Conservation (phyloP, 179 eudicot species). For the Silene vulgaris region DNA sequence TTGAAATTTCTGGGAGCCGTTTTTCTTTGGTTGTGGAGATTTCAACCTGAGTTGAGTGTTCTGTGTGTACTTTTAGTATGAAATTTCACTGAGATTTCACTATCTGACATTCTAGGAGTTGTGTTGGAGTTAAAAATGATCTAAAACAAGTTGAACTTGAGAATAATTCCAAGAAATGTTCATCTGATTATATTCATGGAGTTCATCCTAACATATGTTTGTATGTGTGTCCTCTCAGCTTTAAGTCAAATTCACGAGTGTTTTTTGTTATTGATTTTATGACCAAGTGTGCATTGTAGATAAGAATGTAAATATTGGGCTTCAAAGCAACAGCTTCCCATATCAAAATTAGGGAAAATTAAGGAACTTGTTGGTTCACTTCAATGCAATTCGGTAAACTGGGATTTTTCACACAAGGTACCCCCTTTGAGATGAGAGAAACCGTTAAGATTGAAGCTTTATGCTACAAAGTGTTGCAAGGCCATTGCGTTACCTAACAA, state of each 20-base stretch:
- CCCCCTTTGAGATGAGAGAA: not conserved
- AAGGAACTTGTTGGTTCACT: not conserved
- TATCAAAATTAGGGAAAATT: not conserved
- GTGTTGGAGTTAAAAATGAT: no score
- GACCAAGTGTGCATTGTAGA: not conserved
- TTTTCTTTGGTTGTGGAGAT: not conserved
- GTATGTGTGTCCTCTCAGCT: no score
- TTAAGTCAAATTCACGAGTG: not conserved
- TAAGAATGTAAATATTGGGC: not conserved
- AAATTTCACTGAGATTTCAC: no score
- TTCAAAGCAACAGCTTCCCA: not conserved
- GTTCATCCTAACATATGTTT: not conserved
- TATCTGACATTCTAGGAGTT: no score
- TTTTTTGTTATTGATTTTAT: not conserved
- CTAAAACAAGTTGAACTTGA: no score
- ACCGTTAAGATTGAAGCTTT: not conserved
- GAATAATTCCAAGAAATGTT: no score
- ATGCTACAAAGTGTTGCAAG: not conserved
- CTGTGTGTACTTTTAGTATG: not conserved
- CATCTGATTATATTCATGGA: no score
- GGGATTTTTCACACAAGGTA: not conserved
- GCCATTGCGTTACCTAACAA: not conserved
- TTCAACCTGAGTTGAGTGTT: not conserved
- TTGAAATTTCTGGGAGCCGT: not conserved
- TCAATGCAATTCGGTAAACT: not conserved